phyloP scores from a whole-genome alignment of 306 rosid species.

The Herpetospermum pedunculosum region DNA sequence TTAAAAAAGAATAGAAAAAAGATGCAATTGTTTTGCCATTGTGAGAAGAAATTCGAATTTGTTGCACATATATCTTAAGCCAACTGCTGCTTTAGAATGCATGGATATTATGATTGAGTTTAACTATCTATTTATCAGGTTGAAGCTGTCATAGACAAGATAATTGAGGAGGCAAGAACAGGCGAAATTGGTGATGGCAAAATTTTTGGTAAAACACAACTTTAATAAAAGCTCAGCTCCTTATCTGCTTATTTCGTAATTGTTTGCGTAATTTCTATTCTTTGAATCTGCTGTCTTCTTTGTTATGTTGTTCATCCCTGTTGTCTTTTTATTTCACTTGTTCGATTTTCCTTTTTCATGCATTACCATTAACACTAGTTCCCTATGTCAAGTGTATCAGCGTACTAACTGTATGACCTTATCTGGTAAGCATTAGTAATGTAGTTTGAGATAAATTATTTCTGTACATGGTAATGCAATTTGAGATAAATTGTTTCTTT shows the following conservation, averaged over 20 bases:
- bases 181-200: conserved; percentile 98
- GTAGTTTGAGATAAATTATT: background rate
- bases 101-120: background rate
- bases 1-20: too few species aligned
- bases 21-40: background rate
- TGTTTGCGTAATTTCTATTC: background rate
- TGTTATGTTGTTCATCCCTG: background rate
- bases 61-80: background rate
- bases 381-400: background rate
- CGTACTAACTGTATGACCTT: background rate
- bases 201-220: conserved; percentile 56
- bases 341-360: background rate
- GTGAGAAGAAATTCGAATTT: background rate
- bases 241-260: background rate
- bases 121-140: conserved; percentile 28
- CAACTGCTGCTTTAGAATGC: background rate
- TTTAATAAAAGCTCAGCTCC: background rate
- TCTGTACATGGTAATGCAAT: background rate
- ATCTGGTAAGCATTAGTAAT: background rate
- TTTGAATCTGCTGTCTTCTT: background rate
- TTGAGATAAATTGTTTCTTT: background rate
- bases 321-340: background rate
- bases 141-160: conserved; percentile 58
- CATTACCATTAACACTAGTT: background rate
- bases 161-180: conserved; percentile 67